A percentile compares a stretch with the other conserved stretches of the same genome.
Evolutionary conservation across 2,329 filamentous ascomycete genomes (phyloP).

Genomic region (Allantophomopsis cytisporea): DNA sequence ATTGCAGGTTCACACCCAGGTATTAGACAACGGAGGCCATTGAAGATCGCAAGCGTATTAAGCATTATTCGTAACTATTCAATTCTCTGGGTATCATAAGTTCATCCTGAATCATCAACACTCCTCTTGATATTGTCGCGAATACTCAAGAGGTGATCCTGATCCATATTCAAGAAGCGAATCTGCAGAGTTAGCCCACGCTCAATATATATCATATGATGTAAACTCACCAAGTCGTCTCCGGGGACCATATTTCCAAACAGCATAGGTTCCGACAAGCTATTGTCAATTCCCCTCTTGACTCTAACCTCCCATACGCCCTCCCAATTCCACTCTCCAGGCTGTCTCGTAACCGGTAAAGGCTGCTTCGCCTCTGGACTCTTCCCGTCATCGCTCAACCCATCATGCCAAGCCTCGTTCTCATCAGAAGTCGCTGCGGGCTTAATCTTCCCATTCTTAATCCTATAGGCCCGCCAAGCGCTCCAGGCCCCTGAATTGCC

Average conservation of each 20-base stretch:
- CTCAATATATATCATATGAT: background rate
- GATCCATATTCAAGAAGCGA: conserved; percentile 51
- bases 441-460: conserved; percentile 28
- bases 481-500: conserved; percentile 90
- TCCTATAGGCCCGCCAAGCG: conserved; percentile 70
- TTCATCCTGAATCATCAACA: conserved; percentile 21
- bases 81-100: background rate
- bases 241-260: conserved; percentile 50
- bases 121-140: conserved; percentile 41
- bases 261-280: conserved; percentile 65
- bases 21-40: no score
- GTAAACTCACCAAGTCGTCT: conserved; percentile 59
- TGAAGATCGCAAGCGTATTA: no score
- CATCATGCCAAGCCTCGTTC: conserved; percentile 5
- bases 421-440: conserved; percentile 3
- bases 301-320: conserved; percentile 92
- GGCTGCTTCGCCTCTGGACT: conserved; percentile 2
- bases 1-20: no score
- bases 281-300: conserved; percentile 61
- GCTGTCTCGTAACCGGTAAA: conserved; percentile 27
- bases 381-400: conserved; percentile 5
- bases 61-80: no score
- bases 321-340: conserved; percentile 94
- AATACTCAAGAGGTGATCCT: conserved; percentile 39
- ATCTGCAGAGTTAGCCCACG: conserved; percentile 30